Evolutionary conservation across 768 basidiomycete genomes (phyloP).

Genomic region (Suillus sp.): DNA sequence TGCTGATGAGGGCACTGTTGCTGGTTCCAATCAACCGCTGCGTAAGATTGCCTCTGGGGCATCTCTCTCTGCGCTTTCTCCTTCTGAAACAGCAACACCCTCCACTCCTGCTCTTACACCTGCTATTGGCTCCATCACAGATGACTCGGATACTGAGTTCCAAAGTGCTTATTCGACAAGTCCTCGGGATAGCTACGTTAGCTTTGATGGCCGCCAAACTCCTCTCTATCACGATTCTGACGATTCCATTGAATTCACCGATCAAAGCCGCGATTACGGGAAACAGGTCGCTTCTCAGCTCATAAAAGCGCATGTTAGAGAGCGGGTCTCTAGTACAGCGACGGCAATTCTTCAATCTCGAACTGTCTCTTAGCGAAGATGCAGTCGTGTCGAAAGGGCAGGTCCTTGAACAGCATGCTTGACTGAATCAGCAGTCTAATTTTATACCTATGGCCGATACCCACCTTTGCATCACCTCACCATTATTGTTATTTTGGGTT

Average conservation of each 20-base stretch:
- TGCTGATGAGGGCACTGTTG: constrained; percentile 18
- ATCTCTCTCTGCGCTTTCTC: constrained; percentile 29
- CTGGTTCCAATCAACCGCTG: constrained; percentile 31
- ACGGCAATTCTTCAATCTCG: constrained; percentile 49
- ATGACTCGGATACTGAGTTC: constrained; percentile 84
- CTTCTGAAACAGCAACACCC: constrained; percentile 26
- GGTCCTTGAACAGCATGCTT: constrained; percentile 24
- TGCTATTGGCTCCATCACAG: constrained; percentile 46
- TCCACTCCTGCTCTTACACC: constrained; percentile 40
- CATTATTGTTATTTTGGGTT: constrained; percentile 25
- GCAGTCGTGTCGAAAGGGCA: constrained; percentile 33
- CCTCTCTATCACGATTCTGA: constrained; percentile 30
- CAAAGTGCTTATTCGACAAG: constrained; percentile 84
- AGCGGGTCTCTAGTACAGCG: constrained; percentile 57
- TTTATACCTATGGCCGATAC: constrained; percentile 32
- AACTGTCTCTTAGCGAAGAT: constrained; percentile 42
- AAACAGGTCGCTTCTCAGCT: constrained; percentile 34
- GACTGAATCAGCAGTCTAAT: constrained; percentile 18
- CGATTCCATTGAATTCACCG: constrained; percentile 33
- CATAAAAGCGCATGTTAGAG: constrained; percentile 43
- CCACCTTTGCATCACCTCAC: constrained; percentile 21
- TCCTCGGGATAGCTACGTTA: constrained; percentile 66
- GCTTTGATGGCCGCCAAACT: constrained; percentile 37
- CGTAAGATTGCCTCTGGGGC: constrained; percentile 39
- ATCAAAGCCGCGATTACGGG: constrained; percentile 32